Base-by-base conservation (phyloP, 139 green algal species). In the Micromonas commoda region DNA sequence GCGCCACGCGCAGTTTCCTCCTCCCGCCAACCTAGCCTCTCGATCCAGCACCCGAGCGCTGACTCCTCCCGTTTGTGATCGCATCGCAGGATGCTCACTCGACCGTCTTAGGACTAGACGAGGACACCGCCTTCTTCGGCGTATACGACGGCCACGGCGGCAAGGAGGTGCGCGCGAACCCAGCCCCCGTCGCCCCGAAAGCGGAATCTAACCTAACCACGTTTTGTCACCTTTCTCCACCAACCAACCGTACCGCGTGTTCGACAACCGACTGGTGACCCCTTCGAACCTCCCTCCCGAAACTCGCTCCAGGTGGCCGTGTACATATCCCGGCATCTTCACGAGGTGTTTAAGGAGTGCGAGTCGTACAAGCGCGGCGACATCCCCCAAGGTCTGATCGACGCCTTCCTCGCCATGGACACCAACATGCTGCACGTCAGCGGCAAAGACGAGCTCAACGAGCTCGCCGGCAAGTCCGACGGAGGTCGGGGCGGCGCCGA, bases 131-230 rank as follows among this genome's bases (percentile, higher is more conserved):
- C 39, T 86, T 91, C 28, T 76, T 91, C 32, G 91, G 77, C 3
- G 87, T 96, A 21, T 96, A 95, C 82, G 92, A 97, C 69, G 92
- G 92, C 5, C 92, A 97, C 87, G 77, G 91, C 26, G 83, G 85
- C 0, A 66, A 64, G 19, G 67, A 82, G 69, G 69, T 63, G 0
- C 86, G 89, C 19, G 73, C 87, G 45, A 57, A 16, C 45, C 45
- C 45, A 16, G 9, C 45, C 45, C 16, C 45, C 45, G 45, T 57
- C 45, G 45, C 45, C 45, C 16, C 45, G 45, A 9, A 9, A n/a
- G n/a, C n/a, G n/a, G n/a, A n/a, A n/a, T n/a, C n/a, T n/a, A n/a
- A n/a, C n/a, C 45, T 57, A 16, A 57, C 45, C 45, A 9, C 45
- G 45, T 57, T 57, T 57, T 57, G 9, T 16, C 45, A 57, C 45